These are phyloP conservation scores for Platismatia glauca DNA, from an alignment of 495 filamentous ascomycete genomes.

Conservation along the genomic window DNA sequence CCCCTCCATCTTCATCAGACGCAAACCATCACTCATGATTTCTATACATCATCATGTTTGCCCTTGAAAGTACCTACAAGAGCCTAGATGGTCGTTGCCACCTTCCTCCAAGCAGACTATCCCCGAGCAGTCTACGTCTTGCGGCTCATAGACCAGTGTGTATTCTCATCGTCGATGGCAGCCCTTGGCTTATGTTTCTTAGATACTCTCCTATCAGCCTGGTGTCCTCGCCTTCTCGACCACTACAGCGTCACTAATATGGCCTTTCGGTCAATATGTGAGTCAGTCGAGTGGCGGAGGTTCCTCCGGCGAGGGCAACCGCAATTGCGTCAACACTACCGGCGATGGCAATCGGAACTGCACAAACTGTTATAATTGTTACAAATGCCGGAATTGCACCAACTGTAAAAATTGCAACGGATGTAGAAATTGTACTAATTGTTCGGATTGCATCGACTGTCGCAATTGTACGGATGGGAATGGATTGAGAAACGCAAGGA, in stretches of 20 bases:
- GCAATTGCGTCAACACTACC: not conserved
- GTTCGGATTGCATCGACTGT: not conserved
- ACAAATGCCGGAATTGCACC: constrained; percentile 5
- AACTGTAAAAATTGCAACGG: constrained; percentile 7
- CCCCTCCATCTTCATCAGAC: not conserved
- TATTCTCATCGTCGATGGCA: too few species aligned
- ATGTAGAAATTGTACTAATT: not conserved
- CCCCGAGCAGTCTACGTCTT: not conserved
- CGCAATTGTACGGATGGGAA: not conserved
- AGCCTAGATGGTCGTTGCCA: not conserved
- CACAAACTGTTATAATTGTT: constrained; percentile 1
- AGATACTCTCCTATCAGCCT: not conserved
- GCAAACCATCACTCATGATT: not conserved
- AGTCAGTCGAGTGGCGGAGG: not conserved
- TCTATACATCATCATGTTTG: not conserved
- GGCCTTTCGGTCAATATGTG: not conserved
- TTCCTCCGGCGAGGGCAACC: constrained; percentile 3
- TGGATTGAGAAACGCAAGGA: not conserved
- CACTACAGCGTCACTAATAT: not conserved
- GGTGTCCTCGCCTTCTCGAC: not conserved
- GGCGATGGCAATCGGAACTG: constrained; percentile 10
- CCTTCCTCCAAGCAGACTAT: not conserved
- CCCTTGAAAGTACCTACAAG: not conserved
- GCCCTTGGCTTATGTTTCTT: not conserved
- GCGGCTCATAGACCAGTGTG: constrained; percentile 1